Evolutionary conservation across 2,329 filamentous ascomycete species (phyloP), one percentile per base, ranked within the genome.

Genomic region (Sporothrix globosa): DNA sequence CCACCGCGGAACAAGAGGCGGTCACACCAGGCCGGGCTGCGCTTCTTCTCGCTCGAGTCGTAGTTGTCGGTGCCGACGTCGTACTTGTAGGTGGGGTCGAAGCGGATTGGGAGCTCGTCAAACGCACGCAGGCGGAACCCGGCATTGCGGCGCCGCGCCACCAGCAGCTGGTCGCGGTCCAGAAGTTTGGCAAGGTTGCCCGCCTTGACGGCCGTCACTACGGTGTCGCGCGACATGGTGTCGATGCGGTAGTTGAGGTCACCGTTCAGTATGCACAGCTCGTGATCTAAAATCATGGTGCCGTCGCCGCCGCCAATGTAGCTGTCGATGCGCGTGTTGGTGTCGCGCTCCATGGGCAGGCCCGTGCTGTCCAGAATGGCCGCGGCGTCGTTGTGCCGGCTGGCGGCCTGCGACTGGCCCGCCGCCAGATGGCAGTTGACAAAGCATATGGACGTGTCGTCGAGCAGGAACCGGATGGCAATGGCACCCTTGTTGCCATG

Each of bases 201-300:
- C 54, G 90, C 86, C 73, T 92, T 90, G 67, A 98, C 88, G 1
- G 93, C 93, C 72, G 90, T 90, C 69, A 98, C 91, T 3, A 99
- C 95, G 0, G 92, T 93, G 76, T 98, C 93, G 66, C 96, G 92
- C 21, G 93, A 93, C 88, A 98, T 97, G 30, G 94, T 93, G 79
- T 99, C 96, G 76, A 99, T 98, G 73, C 96, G 93, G 80, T 99
- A 99, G 81, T 99, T 99, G 66, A 99, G 85, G 78, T 99, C 96
- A 39, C 96, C 96, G 76, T 98, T 98, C 54, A 98, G 82, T 63
- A 99, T 89, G 79, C 95, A 97, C n/a, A 99, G 91, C 80, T 99
- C 96, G 77, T 99, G 96, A 77, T 99, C 96, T 71, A 98, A 85
- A 71, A 99, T 92, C 90, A 97, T 93, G 53, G 89, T 90, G 7